These are phyloP conservation scores for Russula virescens DNA, from an alignment of 768 basidiomycete species.

Conservation along the genomic window DNA sequence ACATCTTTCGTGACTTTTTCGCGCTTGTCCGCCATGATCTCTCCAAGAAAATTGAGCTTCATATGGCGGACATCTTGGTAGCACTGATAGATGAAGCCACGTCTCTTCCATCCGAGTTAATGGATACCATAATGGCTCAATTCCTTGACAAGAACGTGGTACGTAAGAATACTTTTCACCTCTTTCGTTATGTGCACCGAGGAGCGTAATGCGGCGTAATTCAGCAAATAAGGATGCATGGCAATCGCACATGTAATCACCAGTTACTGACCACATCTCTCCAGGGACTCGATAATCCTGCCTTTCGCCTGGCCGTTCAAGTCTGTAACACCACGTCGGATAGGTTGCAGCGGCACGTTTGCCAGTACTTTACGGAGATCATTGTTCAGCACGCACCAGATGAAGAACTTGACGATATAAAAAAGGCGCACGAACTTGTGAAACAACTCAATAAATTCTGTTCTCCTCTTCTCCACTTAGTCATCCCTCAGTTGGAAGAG, in stretches of 20 bases:
- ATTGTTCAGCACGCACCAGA: constrained; percentile 56
- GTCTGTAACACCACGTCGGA: constrained; percentile 81
- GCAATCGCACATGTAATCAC: not conserved
- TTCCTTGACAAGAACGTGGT: constrained; percentile 78
- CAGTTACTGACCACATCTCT: constrained; percentile 11
- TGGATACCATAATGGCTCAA: constrained; percentile 79
- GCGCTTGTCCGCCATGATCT: constrained; percentile 66
- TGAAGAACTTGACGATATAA: constrained; percentile 63
- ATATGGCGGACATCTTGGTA: constrained; percentile 84
- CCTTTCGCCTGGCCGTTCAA: constrained; percentile 76
- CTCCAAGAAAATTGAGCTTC: constrained; percentile 77
- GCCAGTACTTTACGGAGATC: constrained; percentile 89
- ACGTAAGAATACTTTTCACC: constrained; percentile 27
- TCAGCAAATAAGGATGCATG: not conserved
- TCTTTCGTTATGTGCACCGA: not conserved
- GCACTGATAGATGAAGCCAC: constrained; percentile 85
- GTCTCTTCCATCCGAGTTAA: constrained; percentile 67
- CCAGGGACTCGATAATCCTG: constrained; percentile 65
- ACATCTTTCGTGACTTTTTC: constrained; percentile 83
- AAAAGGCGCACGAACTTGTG: constrained; percentile 78
- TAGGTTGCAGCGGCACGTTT: constrained; percentile 83
- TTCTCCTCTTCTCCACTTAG: constrained; percentile 78
- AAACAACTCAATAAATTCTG: constrained; percentile 74
- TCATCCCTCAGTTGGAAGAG: constrained; percentile 90
- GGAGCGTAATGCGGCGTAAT: not conserved